phyloP scores from a whole-genome alignment of 108 stramenopile species.

The Seminavis robusta region DNA sequence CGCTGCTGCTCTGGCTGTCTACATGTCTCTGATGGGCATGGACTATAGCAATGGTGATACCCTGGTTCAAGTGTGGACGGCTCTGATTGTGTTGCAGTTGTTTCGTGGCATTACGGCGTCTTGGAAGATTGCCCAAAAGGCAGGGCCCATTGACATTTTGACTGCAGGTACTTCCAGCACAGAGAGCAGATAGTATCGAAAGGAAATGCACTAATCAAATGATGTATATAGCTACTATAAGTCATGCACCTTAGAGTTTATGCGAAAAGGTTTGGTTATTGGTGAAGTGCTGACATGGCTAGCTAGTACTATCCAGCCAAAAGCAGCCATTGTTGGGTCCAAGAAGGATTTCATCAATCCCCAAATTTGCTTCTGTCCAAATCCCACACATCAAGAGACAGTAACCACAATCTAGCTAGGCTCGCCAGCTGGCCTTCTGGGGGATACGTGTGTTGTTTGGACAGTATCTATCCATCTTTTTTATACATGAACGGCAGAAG shows the following conservation, averaged over 20 bases:
- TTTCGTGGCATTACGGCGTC: conserved; percentile 76
- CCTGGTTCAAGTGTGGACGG: conserved; percentile 73
- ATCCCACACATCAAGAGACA: too few species aligned
- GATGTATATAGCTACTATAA: too few species aligned
- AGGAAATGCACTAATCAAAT: not conserved
- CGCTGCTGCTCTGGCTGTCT: conserved; percentile 39
- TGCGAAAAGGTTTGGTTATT: too few species aligned
- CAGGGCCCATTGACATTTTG: conserved; percentile 72
- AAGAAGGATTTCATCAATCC: too few species aligned
- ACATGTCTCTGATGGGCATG: conserved; percentile 33
- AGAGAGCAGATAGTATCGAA: not conserved
- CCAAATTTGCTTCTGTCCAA: too few species aligned
- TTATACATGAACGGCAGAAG: not conserved
- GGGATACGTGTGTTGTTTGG: not conserved
- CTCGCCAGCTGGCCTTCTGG: too few species aligned
- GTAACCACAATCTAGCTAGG: too few species aligned
- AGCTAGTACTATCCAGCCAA: not conserved
- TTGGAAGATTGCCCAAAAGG: conserved; percentile 60
- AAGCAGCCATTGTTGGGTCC: too few species aligned
- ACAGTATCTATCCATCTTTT: not conserved
- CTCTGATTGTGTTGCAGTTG: conserved; percentile 66
- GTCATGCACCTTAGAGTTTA: too few species aligned
- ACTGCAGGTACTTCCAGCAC: too few species aligned
- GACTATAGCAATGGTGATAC: conserved; percentile 37
- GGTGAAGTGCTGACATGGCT: too few species aligned